Evolutionary conservation across 1,139 yeast species (phyloP), one percentile per base, ranked within the genome.

Genomic region (Blastobotrys serpentis): DNA sequence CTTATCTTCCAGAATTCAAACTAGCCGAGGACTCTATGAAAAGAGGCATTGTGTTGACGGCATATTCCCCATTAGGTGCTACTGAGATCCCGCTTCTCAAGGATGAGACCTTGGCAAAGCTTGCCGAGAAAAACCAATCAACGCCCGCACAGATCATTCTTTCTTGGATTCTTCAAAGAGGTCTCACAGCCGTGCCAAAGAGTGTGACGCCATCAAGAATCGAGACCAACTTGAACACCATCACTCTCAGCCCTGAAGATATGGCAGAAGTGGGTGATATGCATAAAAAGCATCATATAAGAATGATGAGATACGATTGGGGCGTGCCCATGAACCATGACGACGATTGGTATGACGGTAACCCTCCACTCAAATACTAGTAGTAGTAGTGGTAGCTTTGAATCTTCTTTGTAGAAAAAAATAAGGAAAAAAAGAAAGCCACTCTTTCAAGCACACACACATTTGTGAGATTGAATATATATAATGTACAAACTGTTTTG

Each of bases 161-260:
- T 52, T 79, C 85, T 45, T 86, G 90, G 90, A 84, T 78, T 47
- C 70, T 82, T 19, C 75, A 78, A 66, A 79, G 88, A 67, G 85
- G 83, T 26, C 73, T 79, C 38, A 79, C 81, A 23, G 84, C 82
- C 11, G 70, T 86, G 56, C 90, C 94, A 47, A 86, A 86, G 68
- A 81, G 89, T 17, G 76, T 76, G 39, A 79, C 76, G 25, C 74
- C 77, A 8, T 63, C 66, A 10, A 77, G 95, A 70, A 75, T 86
- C 52, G 73, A 63, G 43, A 66, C 76, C 47, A 86, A 86, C 68
- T 67, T 77, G 51, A 61, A 76, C 54, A 68, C 74, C 17, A 67
- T 82, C 45, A 70, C 71, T 4, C 68, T 86, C 47, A 57, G 71
- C 3, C 72, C 73, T 6, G 82, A 74, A 44, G 88, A 84, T 25